Evolutionary conservation across 2,329 filamentous ascomycete genomes (phyloP).

Genomic region (Epichloe festucae): DNA sequence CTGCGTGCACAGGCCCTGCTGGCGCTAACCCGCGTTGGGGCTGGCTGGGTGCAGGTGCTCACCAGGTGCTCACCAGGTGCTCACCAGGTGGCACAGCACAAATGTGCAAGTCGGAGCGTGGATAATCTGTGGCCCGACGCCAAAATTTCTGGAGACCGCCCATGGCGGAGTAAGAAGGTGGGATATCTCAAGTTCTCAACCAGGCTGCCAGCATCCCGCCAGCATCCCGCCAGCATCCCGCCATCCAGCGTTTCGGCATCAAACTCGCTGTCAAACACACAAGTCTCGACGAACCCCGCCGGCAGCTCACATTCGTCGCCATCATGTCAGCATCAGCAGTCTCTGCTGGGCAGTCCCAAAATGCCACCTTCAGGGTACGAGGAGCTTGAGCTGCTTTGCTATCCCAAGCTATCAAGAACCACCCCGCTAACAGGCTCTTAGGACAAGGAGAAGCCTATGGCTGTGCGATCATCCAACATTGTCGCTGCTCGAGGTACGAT

Average conservation of each 20-base stretch:
- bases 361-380: conserved; percentile 45
- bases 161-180: conserved; percentile 25
- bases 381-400: conserved; percentile 13
- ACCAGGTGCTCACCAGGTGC: conserved; percentile 5
- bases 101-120: conserved; percentile 19
- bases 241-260: conserved; percentile 12
- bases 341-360: conserved; percentile 27
- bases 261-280: conserved; percentile 18
- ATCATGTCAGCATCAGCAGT: conserved; percentile 30
- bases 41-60: conserved; percentile 5
- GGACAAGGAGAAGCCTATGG: conserved; percentile 97
- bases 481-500: conserved; percentile 79
- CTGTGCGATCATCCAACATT: conserved; percentile 92
- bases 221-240: conserved; percentile 9
- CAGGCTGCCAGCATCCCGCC: conserved; percentile 17
- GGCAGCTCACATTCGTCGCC: conserved; percentile 26
- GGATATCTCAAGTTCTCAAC: conserved; percentile 25
- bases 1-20: conserved; percentile 19
- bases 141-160: conserved; percentile 26
- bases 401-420: conserved; percentile 16
- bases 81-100: not conserved
- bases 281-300: conserved; percentile 13
- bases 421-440: conserved; percentile 28
- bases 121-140: conserved; percentile 27
- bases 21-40: conserved; percentile 13